Base-by-base conservation (phyloP, 2,329 filamentous ascomycete species). In the Gyromitra esculenta region DNA sequence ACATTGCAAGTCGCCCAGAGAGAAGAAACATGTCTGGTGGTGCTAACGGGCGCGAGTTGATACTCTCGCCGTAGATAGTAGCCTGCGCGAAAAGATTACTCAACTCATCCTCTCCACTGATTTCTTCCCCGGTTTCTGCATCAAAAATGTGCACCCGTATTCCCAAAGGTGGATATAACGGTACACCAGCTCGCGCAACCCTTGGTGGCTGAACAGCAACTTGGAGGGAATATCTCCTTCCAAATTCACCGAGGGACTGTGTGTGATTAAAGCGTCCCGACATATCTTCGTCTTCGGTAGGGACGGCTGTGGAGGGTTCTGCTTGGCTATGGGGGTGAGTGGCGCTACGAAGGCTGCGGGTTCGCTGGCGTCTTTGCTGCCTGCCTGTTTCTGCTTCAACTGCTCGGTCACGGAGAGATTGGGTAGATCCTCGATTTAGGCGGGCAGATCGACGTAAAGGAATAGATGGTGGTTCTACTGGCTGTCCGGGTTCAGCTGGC, bases 101-200 rank as follows among this genome's bases (percentile, higher is more conserved):
- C 11, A 79, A 37, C 43, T 79, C 78, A 67, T 79, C 78, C 62
- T 79, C 75, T 50, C 77, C 78, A 70, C 78, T 79, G 43, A 79
- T 78, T 59, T 79, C 78, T 6, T 67, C 62, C 39, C 77, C 76
- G n/a, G 77, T 77, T 60, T 57, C 65, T 54, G 60, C 60, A 45
- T 79, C 77, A 73, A 54, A 73, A 9, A 79, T 79, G 25, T 76
- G 75, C 52, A 79, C 69, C 13, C 62, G 68, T 72, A 79, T 75
- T 48, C 76, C 72, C 43, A 78, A 67, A 25, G 78, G 77, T 35
- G 78, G 78, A 54, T 78, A 79, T 21, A 79, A 50, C 31, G 68
- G 75, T 50, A 70, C 50, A 31, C 75, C 72, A 45, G 56, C 66
- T 56, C 59, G 73, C 21, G 72, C 70, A 63, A 72, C 64, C 43